phyloP scores from a whole-genome alignment of 2,329 filamentous ascomycete genomes.

The Chaetothyriales sp. region DNA sequence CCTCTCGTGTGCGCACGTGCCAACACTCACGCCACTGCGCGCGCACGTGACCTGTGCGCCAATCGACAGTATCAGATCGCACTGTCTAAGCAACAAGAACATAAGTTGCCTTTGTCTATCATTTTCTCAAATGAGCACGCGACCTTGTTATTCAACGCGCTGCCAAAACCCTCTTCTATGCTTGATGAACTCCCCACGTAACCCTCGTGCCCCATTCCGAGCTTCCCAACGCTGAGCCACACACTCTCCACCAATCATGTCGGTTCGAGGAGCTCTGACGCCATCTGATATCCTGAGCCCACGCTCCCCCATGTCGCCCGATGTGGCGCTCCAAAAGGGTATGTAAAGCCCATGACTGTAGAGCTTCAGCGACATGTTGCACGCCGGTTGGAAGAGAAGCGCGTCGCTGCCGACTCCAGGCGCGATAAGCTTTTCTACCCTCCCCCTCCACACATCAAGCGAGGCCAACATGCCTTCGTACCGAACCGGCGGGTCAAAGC shows the following conservation, averaged over 20 bases:
- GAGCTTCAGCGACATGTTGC: no score
- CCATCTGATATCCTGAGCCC: not conserved
- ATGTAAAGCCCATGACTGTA: not conserved
- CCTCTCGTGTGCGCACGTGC: not conserved
- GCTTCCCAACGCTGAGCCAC: not conserved
- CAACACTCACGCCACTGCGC: not conserved
- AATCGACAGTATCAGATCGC: not conserved
- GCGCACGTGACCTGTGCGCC: not conserved
- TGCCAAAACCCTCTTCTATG: not conserved
- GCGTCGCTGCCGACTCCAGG: no score
- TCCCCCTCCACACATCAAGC: no score
- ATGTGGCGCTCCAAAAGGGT: not conserved
- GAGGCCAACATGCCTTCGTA: no score
- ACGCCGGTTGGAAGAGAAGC: no score
- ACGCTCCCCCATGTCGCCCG: not conserved
- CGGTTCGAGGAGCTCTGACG: not conserved
- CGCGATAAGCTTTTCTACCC: no score
- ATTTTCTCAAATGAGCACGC: not conserved
- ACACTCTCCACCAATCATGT: not conserved
- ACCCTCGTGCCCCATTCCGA: not conserved
- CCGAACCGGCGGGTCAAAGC: no score
- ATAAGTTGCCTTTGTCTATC: not conserved
- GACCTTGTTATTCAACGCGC: not conserved
- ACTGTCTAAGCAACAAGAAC: not conserved
- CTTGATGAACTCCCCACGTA: not conserved